phyloP scores from a whole-genome alignment of 208 protist species.

The Acanthamoeba castellanii region DNA sequence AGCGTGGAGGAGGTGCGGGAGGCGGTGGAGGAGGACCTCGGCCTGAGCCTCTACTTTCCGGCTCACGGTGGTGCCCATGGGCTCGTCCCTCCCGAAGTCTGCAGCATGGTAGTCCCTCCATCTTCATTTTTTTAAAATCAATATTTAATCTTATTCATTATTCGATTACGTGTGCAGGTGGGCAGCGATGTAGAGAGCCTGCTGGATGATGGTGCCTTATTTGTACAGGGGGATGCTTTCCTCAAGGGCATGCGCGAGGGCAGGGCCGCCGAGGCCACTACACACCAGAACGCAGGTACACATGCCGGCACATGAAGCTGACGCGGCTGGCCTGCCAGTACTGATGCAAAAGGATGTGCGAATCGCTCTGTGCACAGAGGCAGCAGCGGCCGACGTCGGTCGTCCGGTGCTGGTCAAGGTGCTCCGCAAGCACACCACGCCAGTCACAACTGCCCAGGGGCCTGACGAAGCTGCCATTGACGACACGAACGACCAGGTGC shows the following conservation, averaged over 20 bases:
- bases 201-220: background rate
- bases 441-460: background rate
- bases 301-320: too few relatives aligned
- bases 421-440: background rate
- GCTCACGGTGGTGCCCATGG: background rate
- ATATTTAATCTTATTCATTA: background rate
- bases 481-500: background rate
- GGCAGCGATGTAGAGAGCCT: background rate
- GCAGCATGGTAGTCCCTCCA: background rate
- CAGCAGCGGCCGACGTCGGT: background rate
- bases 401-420: background rate
- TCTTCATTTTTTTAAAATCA: background rate
- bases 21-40: conserved; percentile 17
- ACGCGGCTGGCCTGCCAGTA: background rate
- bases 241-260: background rate
- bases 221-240: background rate
- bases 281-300: background rate
- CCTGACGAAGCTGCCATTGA: background rate
- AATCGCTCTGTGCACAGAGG: too few relatives aligned
- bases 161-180: background rate
- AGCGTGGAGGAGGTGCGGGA: conserved; percentile 2
- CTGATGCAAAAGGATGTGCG: background rate
- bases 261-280: too few relatives aligned
- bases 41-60: conserved; percentile 27
- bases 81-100: background rate